Base-by-base conservation (phyloP, 1,284 basidiomycete species). In the Pisolithus thermaeus region DNA sequence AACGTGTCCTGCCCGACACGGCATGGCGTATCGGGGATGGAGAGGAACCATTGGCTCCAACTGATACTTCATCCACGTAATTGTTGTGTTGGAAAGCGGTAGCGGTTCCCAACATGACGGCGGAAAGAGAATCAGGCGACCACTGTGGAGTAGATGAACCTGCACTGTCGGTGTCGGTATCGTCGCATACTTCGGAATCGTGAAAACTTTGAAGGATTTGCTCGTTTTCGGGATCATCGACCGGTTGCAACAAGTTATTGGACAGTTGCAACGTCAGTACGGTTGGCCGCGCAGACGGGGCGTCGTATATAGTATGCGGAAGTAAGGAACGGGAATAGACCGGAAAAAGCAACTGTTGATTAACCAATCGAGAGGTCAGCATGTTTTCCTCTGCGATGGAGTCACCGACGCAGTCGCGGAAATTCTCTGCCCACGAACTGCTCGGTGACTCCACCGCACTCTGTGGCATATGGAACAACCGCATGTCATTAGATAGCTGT, bases 361-460 rank as follows among this genome's bases (percentile, higher is more conserved):
- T 65, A 57, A 66, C 56, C 67, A 70, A 66, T 44, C 63, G 68
- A 1, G 55, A 68, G 64, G 70, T 70, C 32, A 48, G 49, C 39
- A 43, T 57, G 40, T 11, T 44, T 27, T 68, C 68, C 23, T 68
- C 68, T 32, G 37, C 48, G 40, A 65, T 68, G 1, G 68, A 67
- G 42, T 65, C 68, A 38, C 60, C 66, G 42, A 53, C 56, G 3
- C 67, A 68, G 44, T 66, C 68, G 8, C 62, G 64, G 42, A 52
- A 69, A 53, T 59, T 62, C 46, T 69, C 67, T 1, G 67, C 54
- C 3, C 64, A 65, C 27, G 65, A 55, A 43, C 68, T 69, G 12
- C 54, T 64, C 2, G 68, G 62, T n/a, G 68, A 69, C 50, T 56
- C 53, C 22, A 36, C 9, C 9, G 48, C 38, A 45, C 57, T 52